Evolutionary conservation across 208 protist species (phyloP).

Genomic region (Tritrichomonas musculus): DNA sequence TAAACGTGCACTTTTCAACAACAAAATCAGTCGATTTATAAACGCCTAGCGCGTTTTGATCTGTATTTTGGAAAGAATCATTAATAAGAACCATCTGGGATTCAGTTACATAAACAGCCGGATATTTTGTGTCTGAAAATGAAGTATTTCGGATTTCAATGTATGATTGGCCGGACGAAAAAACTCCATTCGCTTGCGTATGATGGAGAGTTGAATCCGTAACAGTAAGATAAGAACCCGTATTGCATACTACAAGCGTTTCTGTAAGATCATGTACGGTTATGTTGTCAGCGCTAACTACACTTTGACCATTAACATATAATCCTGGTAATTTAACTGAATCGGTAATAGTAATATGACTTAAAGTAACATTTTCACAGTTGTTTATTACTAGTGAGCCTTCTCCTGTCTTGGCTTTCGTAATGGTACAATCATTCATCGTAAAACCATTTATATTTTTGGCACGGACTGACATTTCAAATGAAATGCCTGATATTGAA

Average conservation of each 20-base stretch:
- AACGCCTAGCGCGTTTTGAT: not conserved
- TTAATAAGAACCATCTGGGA: not conserved
- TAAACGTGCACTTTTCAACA: not conserved
- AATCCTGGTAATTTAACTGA: too few species aligned
- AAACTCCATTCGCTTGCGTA: not conserved
- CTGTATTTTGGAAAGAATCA: not conserved
- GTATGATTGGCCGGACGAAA: not conserved
- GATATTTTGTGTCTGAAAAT: not conserved
- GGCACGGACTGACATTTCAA: too few species aligned
- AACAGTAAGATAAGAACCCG: not conserved
- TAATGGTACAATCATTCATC: too few species aligned
- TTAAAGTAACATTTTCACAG: too few species aligned
- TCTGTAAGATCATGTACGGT: not conserved
- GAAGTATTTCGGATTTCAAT: not conserved
- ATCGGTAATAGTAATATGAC: too few species aligned
- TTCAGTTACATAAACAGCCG: not conserved
- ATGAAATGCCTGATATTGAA: too few species aligned
- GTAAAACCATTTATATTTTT: too few species aligned
- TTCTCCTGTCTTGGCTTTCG: too few species aligned
- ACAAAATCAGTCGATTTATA: not conserved
- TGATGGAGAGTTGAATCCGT: not conserved
- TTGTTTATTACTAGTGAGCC: too few species aligned
- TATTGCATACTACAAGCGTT: not conserved
- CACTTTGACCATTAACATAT: too few species aligned
- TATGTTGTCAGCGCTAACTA: too few species aligned